phyloP scores from a whole-genome alignment of 139 green algal species.

The Micractinium sp. region DNA sequence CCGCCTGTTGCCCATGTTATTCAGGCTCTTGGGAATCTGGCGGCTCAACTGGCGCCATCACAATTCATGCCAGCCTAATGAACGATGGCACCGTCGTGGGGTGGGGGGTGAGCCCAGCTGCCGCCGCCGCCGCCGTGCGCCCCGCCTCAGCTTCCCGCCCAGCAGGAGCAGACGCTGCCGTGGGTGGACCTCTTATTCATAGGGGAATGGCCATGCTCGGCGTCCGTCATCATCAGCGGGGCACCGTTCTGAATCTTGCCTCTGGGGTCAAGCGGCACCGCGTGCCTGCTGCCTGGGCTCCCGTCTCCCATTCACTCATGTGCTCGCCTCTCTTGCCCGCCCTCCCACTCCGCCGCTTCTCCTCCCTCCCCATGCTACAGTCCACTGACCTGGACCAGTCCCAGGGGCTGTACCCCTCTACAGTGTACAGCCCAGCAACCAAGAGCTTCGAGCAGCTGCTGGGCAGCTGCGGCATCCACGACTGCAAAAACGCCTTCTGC shows the following conservation, averaged over 20 bases:
- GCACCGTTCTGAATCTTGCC: not conserved
- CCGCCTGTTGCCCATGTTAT: no score
- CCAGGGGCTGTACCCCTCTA: not conserved
- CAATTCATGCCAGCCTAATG: not conserved
- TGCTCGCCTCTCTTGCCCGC: no score
- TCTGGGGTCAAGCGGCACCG: not conserved
- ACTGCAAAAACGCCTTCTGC: slow-evolving; percentile 8
- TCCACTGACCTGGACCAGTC: not conserved
- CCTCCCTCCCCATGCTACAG: not conserved
- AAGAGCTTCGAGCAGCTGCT: not conserved
- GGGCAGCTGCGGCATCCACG: not conserved
- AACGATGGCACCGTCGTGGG: not conserved
- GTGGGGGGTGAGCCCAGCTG: not conserved
- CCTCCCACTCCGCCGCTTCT: not conserved
- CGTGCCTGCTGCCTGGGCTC: not conserved
- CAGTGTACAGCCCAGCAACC: not conserved
- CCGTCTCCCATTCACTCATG: not conserved
- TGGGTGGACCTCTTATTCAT: not conserved
- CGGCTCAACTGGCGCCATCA: not conserved
- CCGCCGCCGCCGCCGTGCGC: no score
- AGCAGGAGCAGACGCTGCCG: not conserved
- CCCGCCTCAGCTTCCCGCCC: no score
- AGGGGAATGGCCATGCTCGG: not conserved
- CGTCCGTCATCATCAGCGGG: no score
- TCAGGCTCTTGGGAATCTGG: not conserved